Evolutionary conservation across 148 eudicot genomes (phyloP).

Genomic region (Amaranthus palmeri): DNA sequence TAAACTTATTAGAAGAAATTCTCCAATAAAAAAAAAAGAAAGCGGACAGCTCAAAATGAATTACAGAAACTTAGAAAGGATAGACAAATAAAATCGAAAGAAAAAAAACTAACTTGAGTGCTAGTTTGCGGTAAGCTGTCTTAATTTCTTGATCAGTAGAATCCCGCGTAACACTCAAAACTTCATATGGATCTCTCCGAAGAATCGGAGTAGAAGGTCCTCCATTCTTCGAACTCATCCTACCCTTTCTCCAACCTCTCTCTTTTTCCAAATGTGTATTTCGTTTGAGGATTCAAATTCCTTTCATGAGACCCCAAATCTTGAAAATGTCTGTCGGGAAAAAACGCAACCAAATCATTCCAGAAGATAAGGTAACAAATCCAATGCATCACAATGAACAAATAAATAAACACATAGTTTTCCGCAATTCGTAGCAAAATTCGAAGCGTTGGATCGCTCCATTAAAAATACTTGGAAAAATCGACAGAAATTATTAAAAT

Average conservation of each 20-base stretch:
- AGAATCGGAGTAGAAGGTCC: conserved; percentile 48
- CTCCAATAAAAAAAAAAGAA: background rate
- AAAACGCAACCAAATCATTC: conserved; percentile 26
- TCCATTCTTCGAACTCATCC: conserved; percentile 43
- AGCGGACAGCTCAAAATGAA: background rate
- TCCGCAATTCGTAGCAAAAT: conserved; percentile 3
- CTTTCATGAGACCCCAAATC: conserved; percentile 24
- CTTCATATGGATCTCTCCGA: conserved; percentile 89
- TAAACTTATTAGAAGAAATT: background rate
- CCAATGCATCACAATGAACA: background rate
- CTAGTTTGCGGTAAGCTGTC: conserved; percentile 89
- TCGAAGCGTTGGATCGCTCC: conserved; percentile 29
- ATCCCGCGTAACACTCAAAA: conserved; percentile 66
- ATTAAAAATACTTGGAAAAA: background rate
- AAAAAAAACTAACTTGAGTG: conserved; percentile 72
- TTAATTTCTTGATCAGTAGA: conserved; percentile 87
- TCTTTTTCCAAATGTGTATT: background rate
- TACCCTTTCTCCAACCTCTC: conserved; percentile 22
- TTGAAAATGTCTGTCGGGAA: conserved; percentile 19
- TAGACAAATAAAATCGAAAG: background rate
- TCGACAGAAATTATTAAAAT: background rate
- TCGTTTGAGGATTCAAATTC: conserved; percentile 10
- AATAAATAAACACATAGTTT: background rate
- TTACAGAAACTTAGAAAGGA: background rate
- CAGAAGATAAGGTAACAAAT: conserved; percentile 2